Evolutionary conservation across 2,329 filamentous ascomycete species (phyloP).

Genomic region (Apiospora kogelbergensis): DNA sequence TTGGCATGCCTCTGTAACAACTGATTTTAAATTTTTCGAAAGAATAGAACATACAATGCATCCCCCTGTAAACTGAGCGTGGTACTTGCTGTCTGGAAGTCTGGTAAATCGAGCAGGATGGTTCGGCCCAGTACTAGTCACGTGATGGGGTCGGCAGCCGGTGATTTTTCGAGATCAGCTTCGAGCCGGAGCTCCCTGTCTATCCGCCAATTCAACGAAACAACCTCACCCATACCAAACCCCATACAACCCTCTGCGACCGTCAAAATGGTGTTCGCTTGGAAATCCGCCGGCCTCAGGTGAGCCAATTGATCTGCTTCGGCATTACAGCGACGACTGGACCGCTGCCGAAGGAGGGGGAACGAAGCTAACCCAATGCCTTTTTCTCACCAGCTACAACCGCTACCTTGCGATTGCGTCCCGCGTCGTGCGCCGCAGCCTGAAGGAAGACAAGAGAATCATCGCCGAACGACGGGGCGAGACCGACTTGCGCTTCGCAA

Average conservation of each 20-base stretch:
- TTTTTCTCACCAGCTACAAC: constrained; percentile 78
- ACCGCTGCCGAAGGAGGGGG: constrained; percentile 9
- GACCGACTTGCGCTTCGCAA: constrained; percentile 85
- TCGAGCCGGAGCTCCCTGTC: constrained; percentile 8
- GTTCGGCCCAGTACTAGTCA: not conserved
- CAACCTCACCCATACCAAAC: constrained; percentile 26
- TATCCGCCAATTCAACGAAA: not conserved
- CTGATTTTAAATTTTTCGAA: too few species aligned
- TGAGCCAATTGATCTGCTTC: constrained; percentile 51
- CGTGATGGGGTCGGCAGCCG: constrained; percentile 6
- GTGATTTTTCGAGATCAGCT: constrained; percentile 10
- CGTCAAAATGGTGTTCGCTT: constrained; percentile 90
- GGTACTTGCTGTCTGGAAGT: not conserved
- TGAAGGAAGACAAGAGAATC: constrained; percentile 93
- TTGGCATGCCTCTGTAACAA: too few species aligned
- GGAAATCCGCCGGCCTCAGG: constrained; percentile 97
- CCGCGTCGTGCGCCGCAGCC: constrained; percentile 90
- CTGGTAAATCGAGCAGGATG: not conserved
- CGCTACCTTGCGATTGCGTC: constrained; percentile 96
- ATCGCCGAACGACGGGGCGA: constrained; percentile 85
- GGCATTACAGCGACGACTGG: constrained; percentile 9
- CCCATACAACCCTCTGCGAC: constrained; percentile 31
- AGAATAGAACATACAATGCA: too few species aligned
- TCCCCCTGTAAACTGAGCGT: not conserved
- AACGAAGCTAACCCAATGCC: constrained; percentile 33